These are phyloP conservation scores for Alternaria sp. DNA, from an alignment of 2,329 filamentous ascomycete genomes.

Conservation along the genomic window DNA sequence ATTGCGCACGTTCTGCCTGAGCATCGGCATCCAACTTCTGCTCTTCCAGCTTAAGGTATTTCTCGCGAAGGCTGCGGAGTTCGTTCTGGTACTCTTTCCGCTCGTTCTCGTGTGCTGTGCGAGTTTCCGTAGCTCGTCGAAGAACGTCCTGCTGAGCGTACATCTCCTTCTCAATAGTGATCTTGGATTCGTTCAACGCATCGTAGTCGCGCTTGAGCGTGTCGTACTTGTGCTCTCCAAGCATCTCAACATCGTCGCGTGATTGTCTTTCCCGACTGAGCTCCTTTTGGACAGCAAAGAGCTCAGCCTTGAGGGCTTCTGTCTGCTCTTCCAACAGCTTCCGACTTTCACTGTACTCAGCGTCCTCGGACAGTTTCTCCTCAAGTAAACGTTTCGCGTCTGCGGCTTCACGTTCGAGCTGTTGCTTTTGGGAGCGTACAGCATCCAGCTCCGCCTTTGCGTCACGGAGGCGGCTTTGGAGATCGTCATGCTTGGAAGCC, in stretches of 20 bases:
- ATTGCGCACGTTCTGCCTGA: slow-evolving; percentile 79
- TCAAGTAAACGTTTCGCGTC: slow-evolving; percentile 88
- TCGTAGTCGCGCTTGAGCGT: slow-evolving; percentile 85
- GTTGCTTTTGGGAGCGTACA: slow-evolving; percentile 81
- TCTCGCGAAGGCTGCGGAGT: slow-evolving; percentile 79
- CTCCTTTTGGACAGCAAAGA: slow-evolving; percentile 85
- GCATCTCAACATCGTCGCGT: slow-evolving; percentile 87
- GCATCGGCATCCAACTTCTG: slow-evolving; percentile 83
- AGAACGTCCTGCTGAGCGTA: slow-evolving; percentile 94
- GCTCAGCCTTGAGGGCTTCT: slow-evolving; percentile 81
- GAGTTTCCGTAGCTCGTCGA: slow-evolving; percentile 82
- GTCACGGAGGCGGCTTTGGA: slow-evolving; percentile 77
- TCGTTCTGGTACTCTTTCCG: slow-evolving; percentile 89
- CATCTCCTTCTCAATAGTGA: slow-evolving; percentile 96
- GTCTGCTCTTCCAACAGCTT: slow-evolving; percentile 87
- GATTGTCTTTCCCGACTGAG: slow-evolving; percentile 92
- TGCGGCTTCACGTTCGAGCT: slow-evolving; percentile 85
- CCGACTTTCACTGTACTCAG: slow-evolving; percentile 78
- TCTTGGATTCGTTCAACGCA: slow-evolving; percentile 89
- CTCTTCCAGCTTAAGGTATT: slow-evolving; percentile 85
- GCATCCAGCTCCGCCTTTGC: slow-evolving; percentile 87
- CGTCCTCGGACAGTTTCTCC: slow-evolving; percentile 87
- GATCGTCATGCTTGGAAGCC: slow-evolving; percentile 76
- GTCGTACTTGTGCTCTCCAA: slow-evolving; percentile 86
- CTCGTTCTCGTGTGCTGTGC: slow-evolving; percentile 80